Evolutionary conservation across 768 basidiomycete species (phyloP), one percentile per base, ranked within the genome.

Genomic region (Lentinula lateritia): DNA sequence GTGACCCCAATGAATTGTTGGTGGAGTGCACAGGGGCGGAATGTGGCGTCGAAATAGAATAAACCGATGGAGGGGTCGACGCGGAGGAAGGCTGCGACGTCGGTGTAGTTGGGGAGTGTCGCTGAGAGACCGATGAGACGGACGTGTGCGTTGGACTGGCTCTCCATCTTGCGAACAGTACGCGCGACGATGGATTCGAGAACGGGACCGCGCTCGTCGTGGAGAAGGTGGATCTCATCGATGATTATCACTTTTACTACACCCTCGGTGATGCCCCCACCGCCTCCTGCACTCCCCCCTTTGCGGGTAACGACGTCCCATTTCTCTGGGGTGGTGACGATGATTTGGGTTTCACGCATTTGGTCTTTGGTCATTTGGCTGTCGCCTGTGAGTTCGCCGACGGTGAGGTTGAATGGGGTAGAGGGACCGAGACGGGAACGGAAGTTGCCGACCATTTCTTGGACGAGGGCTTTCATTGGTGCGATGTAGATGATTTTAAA

Each of bases 261-360:
- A 70, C 97, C 23, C 2, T 23, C 23, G 23, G 23, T 23, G 23
- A 23, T 98, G 52, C 95, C 98, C 73, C 98, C 98, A 64, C 89
- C 92, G 18, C 93, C 95, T 68, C 98, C 97, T 0, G 23, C 23
- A 23, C 23, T 23, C 23, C 95, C 96, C 66, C 88, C 92, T 78
- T 99, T 99, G 67, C 97, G 89, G 5, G 96, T 98, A 71, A 99
- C 96, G 69, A 99, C 97, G 67, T 99, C 96, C 93, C 94, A 99
- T 73, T 99, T 98, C 76, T 99, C 97, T 0, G 96, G 97, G 0
- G 97, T 98, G 0, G 95, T 97, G 64, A 98, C 95, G 73, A 98
- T 98, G 69, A 99, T 93, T 70, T 98, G 95, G 0, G 96, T 97
- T 69, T 95, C 95, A 8, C 94, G 76, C 58, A 98, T 98, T 73